Percentiles rank a stretch among this genome's conserved stretches.
These are phyloP conservation scores for Cryptococcus sp. DNA, from an alignment of 1,284 basidiomycete species.

Conservation along the genomic window DNA sequence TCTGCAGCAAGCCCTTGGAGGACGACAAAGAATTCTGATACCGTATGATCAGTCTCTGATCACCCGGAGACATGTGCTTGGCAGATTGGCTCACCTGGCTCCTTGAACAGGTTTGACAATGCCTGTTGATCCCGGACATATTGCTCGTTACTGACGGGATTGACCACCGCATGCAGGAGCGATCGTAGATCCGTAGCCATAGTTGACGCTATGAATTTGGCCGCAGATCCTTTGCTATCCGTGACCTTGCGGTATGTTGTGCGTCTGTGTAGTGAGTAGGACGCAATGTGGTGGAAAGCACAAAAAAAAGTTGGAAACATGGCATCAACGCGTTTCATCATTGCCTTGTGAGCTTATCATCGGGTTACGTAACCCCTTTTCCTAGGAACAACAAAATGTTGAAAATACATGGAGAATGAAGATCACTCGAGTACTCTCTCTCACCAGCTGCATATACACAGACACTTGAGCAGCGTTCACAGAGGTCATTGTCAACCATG, in stretches of 20 bases:
- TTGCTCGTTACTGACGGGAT: conserved; percentile 37
- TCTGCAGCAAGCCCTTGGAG: conserved; percentile 46
- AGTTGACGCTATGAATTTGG: too few species aligned
- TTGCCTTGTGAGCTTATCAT: not conserved
- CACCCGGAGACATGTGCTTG: not conserved
- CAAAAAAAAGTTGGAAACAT: too few species aligned
- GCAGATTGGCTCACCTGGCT: conserved; percentile 33
- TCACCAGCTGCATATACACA: too few species aligned
- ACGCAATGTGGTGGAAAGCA: too few species aligned
- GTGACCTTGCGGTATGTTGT: too few species aligned
- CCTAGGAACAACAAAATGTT: not conserved
- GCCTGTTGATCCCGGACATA: conserved; percentile 44
- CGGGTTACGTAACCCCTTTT: not conserved
- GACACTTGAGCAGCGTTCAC: too few species aligned
- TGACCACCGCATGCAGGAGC: conserved; percentile 40
- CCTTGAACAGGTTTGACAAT: conserved; percentile 43
- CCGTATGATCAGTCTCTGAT: not conserved
- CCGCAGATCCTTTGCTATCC: too few species aligned
- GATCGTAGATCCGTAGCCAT: conserved; percentile 26
- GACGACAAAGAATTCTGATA: conserved; percentile 43
- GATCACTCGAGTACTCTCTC: too few species aligned
- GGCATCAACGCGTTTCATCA: too few species aligned
- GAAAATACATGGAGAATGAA: not conserved
- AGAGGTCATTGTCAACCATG: too few species aligned
- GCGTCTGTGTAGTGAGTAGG: too few species aligned